A percentile compares a stretch with the other conserved stretches of the same genome.
Conservation (phyloP, 306 rosid species). For the Fragaria nilgerrensis region DNA sequence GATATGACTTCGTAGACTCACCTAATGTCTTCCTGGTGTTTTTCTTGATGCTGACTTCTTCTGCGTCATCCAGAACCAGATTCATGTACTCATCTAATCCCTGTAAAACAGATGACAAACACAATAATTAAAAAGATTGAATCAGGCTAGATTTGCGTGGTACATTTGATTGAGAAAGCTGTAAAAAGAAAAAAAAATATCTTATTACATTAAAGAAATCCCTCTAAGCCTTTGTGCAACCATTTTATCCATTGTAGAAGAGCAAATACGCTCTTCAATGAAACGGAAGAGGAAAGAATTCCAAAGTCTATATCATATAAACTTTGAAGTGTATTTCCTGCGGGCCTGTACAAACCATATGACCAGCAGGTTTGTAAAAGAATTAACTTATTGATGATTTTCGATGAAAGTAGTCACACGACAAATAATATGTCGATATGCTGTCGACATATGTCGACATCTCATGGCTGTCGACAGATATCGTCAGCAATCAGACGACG, state of each 20-base stretch:
- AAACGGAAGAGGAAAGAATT: neutral
- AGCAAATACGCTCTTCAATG: no score
- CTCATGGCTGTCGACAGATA: no score
- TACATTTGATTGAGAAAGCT: neutral
- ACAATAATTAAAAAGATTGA: conserved; percentile 1
- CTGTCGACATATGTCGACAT: no score
- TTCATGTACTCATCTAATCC: conserved; percentile 78
- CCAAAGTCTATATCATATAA: neutral
- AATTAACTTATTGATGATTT: no score
- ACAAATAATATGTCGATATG: no score
- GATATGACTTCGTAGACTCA: conserved; percentile 10
- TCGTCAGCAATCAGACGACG: no score
- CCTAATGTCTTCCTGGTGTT: conserved; percentile 69
- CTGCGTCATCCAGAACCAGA: conserved; percentile 62
- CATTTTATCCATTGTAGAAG: neutral
- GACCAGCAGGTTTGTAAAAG: neutral
- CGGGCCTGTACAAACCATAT: neutral
- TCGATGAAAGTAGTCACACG: no score
- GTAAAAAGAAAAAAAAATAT: neutral
- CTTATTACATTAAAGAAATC: no score
- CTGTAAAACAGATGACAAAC: conserved; percentile 27
- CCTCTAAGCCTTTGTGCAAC: neutral
- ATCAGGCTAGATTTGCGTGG: conserved; percentile 12
- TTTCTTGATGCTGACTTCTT: conserved; percentile 77
- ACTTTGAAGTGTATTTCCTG: neutral